These are phyloP conservation scores for Solanum microdontum DNA, from an alignment of 257 asterid species.

Conservation along the genomic window DNA sequence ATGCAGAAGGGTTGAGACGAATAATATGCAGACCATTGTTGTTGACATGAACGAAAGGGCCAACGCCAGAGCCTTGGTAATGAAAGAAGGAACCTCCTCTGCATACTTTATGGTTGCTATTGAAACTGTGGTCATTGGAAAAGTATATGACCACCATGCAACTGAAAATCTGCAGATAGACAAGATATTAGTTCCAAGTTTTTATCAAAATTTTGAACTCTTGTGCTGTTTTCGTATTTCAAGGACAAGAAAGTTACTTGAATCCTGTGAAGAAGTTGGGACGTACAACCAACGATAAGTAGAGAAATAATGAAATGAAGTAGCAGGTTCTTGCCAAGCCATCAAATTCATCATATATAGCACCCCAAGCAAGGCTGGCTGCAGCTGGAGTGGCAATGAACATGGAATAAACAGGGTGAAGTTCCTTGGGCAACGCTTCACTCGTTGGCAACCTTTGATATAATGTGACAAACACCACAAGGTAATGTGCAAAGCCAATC, in stretches of 20 bases:
- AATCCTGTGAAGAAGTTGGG: constrained; percentile 89
- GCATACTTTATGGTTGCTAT: constrained; percentile 87
- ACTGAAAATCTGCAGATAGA: constrained; percentile 56
- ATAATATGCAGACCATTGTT: constrained; percentile 55
- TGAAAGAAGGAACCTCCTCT: constrained; percentile 47
- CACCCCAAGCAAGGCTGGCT: constrained; percentile 93
- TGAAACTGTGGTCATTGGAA: constrained; percentile 92
- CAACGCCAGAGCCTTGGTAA: constrained; percentile 54
- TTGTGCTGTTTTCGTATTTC: background rate
- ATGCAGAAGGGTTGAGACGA: constrained; percentile 71
- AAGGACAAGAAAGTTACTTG: constrained; percentile 28
- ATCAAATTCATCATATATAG: constrained; percentile 72
- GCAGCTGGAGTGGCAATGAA: constrained; percentile 93
- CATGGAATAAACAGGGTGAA: constrained; percentile 90
- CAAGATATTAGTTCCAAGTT: background rate
- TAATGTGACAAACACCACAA: constrained; percentile 83
- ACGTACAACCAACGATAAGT: constrained; percentile 59
- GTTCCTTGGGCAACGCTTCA: constrained; percentile 81
- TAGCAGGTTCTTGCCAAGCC: constrained; percentile 74
- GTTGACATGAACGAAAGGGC: constrained; percentile 68
- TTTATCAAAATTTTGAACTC: background rate
- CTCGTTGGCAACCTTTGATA: constrained; percentile 86
- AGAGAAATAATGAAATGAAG: constrained; percentile 81
- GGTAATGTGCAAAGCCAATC: constrained; percentile 79
- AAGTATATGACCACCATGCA: constrained; percentile 99